These are phyloP conservation scores for Candida suzukii DNA, from an alignment of 805 yeast genomes.

Conservation along the genomic window DNA sequence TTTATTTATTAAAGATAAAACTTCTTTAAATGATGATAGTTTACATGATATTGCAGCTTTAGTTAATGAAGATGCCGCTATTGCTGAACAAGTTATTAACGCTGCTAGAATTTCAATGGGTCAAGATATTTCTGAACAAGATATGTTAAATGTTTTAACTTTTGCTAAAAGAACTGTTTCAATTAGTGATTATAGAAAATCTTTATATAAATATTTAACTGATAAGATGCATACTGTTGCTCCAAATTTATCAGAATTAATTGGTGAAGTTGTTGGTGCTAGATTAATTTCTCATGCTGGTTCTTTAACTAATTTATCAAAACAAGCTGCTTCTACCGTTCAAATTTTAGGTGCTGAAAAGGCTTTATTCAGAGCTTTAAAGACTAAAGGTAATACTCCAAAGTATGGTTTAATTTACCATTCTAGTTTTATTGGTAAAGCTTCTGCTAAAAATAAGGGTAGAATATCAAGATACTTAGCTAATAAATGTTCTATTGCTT, in stretches of 20 bases:
- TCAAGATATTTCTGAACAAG: constrained; percentile 92
- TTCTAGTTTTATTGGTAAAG: constrained; percentile 90
- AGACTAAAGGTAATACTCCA: constrained; percentile 95
- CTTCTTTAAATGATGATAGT: constrained; percentile 69
- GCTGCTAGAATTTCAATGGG: constrained; percentile 98
- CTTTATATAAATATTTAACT: constrained; percentile 75
- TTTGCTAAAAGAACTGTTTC: constrained; percentile 94
- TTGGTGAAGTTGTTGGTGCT: constrained; percentile 99
- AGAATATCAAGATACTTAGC: constrained; percentile 98
- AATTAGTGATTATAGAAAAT: constrained; percentile 83
- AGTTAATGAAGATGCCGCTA: constrained; percentile 84
- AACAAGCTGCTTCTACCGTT: constrained; percentile 98
- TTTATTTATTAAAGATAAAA: constrained; percentile 78
- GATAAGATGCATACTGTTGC: constrained; percentile 98
- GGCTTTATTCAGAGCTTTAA: constrained; percentile 92
- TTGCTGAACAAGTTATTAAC: constrained; percentile 86
- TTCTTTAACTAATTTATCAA: constrained; percentile 90
- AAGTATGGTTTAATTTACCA: constrained; percentile 94
- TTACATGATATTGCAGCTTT: constrained; percentile 89
- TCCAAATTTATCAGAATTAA: constrained; percentile 91
- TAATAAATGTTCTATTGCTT: constrained; percentile 97
- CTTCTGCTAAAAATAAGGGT: constrained; percentile 95
- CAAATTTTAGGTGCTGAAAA: constrained; percentile 97
- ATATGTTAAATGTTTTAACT: constrained; percentile 83
- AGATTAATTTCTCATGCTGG: constrained; percentile 98